A percentile compares a stretch with the other conserved stretches of the same genome.
These are phyloP conservation scores for Gaultheria prostrata DNA, from an alignment of 148 eudicot species.

Conservation along the genomic window DNA sequence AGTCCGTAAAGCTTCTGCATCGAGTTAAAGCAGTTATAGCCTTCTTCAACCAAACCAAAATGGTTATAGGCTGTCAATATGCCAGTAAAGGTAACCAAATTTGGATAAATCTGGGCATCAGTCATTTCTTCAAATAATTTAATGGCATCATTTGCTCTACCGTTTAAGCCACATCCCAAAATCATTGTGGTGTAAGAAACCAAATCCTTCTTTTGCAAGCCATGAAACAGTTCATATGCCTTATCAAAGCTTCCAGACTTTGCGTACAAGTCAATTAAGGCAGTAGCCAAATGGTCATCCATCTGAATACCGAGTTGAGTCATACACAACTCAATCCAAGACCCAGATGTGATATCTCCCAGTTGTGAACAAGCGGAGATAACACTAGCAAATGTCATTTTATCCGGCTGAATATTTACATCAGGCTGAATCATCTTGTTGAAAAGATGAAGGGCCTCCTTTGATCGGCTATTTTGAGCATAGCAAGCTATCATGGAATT, in stretches of 20 bases:
- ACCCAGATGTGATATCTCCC: constrained; percentile 52
- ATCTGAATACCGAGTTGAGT: constrained; percentile 38
- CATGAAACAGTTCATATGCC: constrained; percentile 51
- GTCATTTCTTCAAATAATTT: constrained; percentile 64
- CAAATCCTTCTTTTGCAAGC: constrained; percentile 59
- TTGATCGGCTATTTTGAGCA: constrained; percentile 63
- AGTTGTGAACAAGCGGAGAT: constrained; percentile 82
- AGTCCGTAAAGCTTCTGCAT: constrained; percentile 50
- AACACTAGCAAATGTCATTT: constrained; percentile 73
- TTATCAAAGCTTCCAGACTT: constrained; percentile 70
- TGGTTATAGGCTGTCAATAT: constrained; percentile 76
- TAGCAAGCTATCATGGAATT: constrained; percentile 88
- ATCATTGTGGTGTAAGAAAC: constrained; percentile 88
- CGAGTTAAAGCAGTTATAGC: constrained; percentile 54
- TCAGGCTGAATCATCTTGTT: constrained; percentile 43
- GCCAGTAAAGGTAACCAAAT: constrained; percentile 63
- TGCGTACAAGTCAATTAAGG: constrained; percentile 67
- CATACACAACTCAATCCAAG: constrained; percentile 56
- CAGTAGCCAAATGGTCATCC: constrained; percentile 73
- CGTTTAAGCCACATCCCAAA: constrained; percentile 71
- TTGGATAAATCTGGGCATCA: constrained; percentile 44
- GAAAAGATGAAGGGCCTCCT: constrained; percentile 68
- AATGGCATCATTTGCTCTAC: constrained; percentile 54
- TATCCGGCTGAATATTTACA: constrained; percentile 54
- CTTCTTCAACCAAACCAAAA: constrained; percentile 81